A percentile compares a stretch with the other conserved stretches of the same genome.
Evolutionary conservation across 2,329 filamentous ascomycete species (phyloP).

Genomic region (Colletotrichum aenigma): DNA sequence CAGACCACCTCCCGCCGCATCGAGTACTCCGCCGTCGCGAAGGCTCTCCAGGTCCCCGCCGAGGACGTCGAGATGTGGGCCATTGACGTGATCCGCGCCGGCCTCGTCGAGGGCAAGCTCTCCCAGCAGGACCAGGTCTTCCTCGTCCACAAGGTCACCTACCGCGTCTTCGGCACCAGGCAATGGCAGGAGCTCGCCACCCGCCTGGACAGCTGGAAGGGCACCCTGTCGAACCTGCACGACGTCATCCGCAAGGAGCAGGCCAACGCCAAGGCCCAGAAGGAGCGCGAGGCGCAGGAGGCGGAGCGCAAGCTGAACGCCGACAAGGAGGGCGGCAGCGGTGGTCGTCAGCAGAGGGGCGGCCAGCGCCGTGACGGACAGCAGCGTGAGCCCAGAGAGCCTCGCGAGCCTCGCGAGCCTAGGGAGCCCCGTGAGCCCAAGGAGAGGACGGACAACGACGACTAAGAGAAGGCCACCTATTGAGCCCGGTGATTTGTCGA

Average conservation of each 20-base stretch:
- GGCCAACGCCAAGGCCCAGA: slow-evolving; percentile 75
- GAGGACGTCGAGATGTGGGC: slow-evolving; percentile 98
- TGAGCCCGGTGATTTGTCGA: not conserved
- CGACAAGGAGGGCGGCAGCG: slow-evolving; percentile 35
- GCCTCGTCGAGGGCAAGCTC: slow-evolving; percentile 94
- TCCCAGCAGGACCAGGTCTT: slow-evolving; percentile 93
- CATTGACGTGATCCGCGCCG: slow-evolving; percentile 95
- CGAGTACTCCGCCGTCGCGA: slow-evolving; percentile 83
- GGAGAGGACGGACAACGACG: slow-evolving; percentile 61
- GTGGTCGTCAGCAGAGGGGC: slow-evolving; percentile 29
- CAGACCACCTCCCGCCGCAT: slow-evolving; percentile 84
- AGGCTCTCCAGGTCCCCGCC: slow-evolving; percentile 79
- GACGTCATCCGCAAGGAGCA: slow-evolving; percentile 81
- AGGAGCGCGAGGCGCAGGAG: slow-evolving; percentile 78
- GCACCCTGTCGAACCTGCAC: slow-evolving; percentile 79
- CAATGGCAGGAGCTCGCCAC: slow-evolving; percentile 96
- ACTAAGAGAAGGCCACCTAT: slow-evolving; percentile 41
- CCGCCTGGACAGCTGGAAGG: slow-evolving; percentile 88
- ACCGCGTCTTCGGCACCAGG: slow-evolving; percentile 96
- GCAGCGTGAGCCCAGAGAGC: slow-evolving; percentile 30
- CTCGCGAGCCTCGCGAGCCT: slow-evolving; percentile 12
- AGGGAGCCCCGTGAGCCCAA: slow-evolving; percentile 32
- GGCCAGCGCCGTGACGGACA: slow-evolving; percentile 31
- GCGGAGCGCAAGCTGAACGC: slow-evolving; percentile 68
- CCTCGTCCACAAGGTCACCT: slow-evolving; percentile 93